Percentiles rank a stretch among this genome's conserved stretches.
phyloP scores from a whole-genome alignment of 805 yeast genomes.

The Starmerella gropengiesseri region DNA sequence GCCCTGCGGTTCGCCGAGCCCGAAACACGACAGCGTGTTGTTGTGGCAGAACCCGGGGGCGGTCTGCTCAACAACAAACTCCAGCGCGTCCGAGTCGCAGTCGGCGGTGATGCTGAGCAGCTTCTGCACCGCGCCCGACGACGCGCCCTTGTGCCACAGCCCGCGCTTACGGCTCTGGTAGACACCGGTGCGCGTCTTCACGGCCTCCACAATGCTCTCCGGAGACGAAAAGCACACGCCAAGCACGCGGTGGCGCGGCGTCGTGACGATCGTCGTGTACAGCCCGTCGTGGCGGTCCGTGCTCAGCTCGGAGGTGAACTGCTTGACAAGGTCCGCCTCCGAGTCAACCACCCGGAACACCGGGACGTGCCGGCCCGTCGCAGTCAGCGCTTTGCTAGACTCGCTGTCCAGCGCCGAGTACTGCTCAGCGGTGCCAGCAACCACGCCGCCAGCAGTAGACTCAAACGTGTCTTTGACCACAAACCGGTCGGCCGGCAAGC shows the following conservation, averaged over 20 bases:
- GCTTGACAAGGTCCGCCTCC: slow-evolving; percentile 8
- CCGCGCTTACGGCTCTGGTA: slow-evolving; percentile 86
- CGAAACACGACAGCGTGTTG: slow-evolving; percentile 68
- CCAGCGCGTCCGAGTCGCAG: slow-evolving; percentile 86
- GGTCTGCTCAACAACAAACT: slow-evolving; percentile 72
- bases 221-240: slow-evolving; percentile 86
- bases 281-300: slow-evolving; percentile 75
- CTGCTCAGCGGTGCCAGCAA: slow-evolving; percentile 7
- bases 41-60: slow-evolving; percentile 92
- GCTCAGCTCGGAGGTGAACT: slow-evolving; percentile 10
- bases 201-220: slow-evolving; percentile 72
- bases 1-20: slow-evolving; percentile 48
- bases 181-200: slow-evolving; percentile 74
- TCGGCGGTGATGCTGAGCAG: slow-evolving; percentile 59
- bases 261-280: slow-evolving; percentile 73
- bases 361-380: slow-evolving; percentile 19
- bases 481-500: slow-evolving; percentile 44
- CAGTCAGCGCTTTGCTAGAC: slow-evolving; percentile 15
- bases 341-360: slow-evolving; percentile 19
- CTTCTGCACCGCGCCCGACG: slow-evolving; percentile 91
- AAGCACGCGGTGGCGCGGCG: slow-evolving; percentile 54
- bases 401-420: slow-evolving; percentile 11
- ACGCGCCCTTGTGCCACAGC: slow-evolving; percentile 90
- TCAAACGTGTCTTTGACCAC: slow-evolving; percentile 24
- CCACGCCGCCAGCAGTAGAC: slow-evolving; percentile 20